phyloP scores from a whole-genome alignment of 352 stramenopile species.

The Sclerospora graminicola region DNA sequence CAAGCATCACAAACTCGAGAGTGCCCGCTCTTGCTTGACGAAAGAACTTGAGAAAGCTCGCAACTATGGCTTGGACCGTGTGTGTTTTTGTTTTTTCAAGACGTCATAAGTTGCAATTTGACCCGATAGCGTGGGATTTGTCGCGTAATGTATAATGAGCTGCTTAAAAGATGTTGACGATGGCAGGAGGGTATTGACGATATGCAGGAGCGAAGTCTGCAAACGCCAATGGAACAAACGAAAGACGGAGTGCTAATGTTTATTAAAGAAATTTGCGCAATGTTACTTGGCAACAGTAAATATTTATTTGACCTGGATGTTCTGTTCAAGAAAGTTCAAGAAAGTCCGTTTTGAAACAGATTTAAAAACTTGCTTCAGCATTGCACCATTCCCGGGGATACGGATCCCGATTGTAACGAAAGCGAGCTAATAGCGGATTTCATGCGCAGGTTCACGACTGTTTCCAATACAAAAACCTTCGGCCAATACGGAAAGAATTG shows the following conservation, averaged over 20 bases:
- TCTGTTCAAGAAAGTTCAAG: slow-evolving; percentile 4
- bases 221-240: slow-evolving; percentile 5
- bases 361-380: slow-evolving; percentile 18
- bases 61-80: no score
- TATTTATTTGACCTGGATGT: slow-evolving; percentile 28
- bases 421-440: no score
- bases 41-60: no score
- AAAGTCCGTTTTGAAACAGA: slow-evolving; percentile 18
- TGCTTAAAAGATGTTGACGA: slow-evolving; percentile 11
- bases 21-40: no score
- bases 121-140: background rate
- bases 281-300: slow-evolving; percentile 6
- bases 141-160: background rate
- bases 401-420: background rate
- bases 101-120: slow-evolving; percentile 9
- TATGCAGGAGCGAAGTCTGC: no score
- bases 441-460: no score
- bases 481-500: background rate
- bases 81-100: no score
- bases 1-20: no score
- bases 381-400: no score
- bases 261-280: slow-evolving; percentile 14
- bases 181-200: no score
- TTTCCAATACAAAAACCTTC: slow-evolving; percentile 5
- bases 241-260: slow-evolving; percentile 12